Evolutionary conservation across 441 rosid species (phyloP).

Genomic region (Populus tomentosa): DNA sequence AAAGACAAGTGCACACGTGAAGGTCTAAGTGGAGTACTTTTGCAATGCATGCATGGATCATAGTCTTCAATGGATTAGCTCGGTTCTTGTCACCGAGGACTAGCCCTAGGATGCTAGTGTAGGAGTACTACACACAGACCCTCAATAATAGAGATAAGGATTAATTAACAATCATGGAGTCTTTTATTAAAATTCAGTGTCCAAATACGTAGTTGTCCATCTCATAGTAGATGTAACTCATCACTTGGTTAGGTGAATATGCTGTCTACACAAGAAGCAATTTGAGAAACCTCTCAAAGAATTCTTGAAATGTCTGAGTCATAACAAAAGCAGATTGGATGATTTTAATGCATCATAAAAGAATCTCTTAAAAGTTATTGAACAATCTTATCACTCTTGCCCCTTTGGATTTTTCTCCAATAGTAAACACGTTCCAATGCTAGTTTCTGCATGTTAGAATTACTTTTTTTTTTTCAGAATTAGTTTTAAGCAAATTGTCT

Average conservation of each 20-base stretch:
- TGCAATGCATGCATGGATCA: neutral
- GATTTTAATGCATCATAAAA: no score
- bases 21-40: neutral
- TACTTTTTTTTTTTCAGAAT: no score
- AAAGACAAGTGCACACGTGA: neutral
- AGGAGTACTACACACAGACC: neutral
- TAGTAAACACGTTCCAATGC: no score
- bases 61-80: neutral
- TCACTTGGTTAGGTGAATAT: slow-evolving; percentile 26
- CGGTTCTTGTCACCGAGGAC: neutral
- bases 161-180: neutral
- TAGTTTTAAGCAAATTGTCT: no score
- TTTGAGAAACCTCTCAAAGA: slow-evolving; percentile 20
- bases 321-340: neutral
- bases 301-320: slow-evolving; percentile 7
- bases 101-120: neutral
- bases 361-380: no score
- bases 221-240: slow-evolving; percentile 11
- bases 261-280: slow-evolving; percentile 22
- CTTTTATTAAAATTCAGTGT: slow-evolving; percentile 4
- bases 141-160: slow-evolving; percentile 5
- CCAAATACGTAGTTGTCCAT: slow-evolving; percentile 19
- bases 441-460: no score
- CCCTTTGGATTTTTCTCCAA: no score
- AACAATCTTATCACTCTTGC: no score